phyloP scores from a whole-genome alignment of 257 asterid genomes.

The Euphrasia confusa region DNA sequence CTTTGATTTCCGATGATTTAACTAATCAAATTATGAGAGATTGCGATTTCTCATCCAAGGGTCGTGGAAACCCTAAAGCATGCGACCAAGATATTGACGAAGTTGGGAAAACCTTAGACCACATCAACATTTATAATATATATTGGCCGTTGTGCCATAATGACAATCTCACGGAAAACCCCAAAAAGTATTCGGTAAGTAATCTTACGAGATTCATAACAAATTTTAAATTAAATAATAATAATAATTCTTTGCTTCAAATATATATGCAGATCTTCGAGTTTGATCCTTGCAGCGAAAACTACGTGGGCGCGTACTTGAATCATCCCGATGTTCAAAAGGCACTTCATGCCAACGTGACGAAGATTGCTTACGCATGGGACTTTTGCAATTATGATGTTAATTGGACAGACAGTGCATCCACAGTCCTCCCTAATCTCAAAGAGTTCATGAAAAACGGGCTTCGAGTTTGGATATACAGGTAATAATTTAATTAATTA shows the following conservation, averaged over 20 bases:
- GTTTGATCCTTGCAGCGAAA: no score
- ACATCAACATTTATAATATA: conserved; percentile 52
- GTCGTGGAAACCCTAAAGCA: conserved; percentile 22
- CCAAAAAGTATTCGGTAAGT: conserved; percentile 48
- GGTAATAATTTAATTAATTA: no score
- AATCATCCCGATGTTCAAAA: no score
- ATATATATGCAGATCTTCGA: conserved; percentile 28
- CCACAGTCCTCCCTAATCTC: no score
- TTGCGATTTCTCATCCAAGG: conserved; percentile 46
- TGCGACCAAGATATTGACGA: conserved; percentile 31
- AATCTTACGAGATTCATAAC: not conserved
- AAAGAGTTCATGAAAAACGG: no score
- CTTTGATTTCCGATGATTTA: not conserved
- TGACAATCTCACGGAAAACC: conserved; percentile 39
- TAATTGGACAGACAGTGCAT: no score
- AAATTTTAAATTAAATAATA: not conserved
- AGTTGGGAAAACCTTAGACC: conserved; percentile 5
- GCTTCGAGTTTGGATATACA: no score
- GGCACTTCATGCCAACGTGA: no score
- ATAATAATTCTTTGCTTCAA: no score
- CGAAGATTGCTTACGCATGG: no score
- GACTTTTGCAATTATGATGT: no score
- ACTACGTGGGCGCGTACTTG: no score
- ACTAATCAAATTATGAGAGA: conserved; percentile 24
- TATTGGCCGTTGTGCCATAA: conserved; percentile 58